A percentile compares a stretch with the other conserved stretches of the same genome.
These are phyloP conservation scores for Vinca minor DNA, from an alignment of 257 asterid species.

Conservation along the genomic window DNA sequence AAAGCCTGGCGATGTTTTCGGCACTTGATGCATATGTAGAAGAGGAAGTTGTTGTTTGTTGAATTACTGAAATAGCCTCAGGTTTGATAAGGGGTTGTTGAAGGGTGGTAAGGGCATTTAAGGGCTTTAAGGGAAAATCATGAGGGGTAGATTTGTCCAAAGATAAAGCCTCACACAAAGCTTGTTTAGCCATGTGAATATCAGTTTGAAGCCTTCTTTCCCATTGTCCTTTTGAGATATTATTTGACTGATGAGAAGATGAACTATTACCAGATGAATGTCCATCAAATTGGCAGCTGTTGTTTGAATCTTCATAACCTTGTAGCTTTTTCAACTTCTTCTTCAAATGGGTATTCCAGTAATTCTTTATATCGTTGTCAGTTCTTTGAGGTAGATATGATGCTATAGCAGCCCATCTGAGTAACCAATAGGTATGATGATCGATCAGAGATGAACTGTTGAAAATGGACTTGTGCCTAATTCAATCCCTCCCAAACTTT, in stretches of 20 bases:
- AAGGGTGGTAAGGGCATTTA: background rate
- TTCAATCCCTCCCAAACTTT: no score
- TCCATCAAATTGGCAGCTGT: background rate
- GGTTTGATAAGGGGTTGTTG: constrained; percentile 4
- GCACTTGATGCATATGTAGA: constrained; percentile 63
- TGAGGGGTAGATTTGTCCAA: constrained; percentile 27
- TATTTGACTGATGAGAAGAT: constrained; percentile 19
- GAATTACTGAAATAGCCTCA: no score
- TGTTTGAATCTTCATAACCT: constrained; percentile 21
- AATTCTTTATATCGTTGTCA: constrained; percentile 79
- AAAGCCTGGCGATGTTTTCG: constrained; percentile 68
- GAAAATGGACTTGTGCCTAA: no score
- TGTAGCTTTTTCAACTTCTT: constrained; percentile 51
- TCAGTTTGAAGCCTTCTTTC: constrained; percentile 90
- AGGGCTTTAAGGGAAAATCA: constrained; percentile 7
- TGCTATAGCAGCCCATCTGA: constrained; percentile 97
- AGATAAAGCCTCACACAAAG: constrained; percentile 70
- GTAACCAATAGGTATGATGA: no score
- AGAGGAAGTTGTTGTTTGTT: background rate
- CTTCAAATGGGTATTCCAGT: constrained; percentile 78
- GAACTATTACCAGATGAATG: constrained; percentile 17
- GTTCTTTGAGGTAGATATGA: constrained; percentile 78
- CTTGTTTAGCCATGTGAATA: constrained; percentile 77
- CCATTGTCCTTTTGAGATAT: constrained; percentile 67
- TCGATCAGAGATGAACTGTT: no score